Conservation (phyloP, 2,329 filamentous ascomycete species). For the Aspergillus fischeri region DNA sequence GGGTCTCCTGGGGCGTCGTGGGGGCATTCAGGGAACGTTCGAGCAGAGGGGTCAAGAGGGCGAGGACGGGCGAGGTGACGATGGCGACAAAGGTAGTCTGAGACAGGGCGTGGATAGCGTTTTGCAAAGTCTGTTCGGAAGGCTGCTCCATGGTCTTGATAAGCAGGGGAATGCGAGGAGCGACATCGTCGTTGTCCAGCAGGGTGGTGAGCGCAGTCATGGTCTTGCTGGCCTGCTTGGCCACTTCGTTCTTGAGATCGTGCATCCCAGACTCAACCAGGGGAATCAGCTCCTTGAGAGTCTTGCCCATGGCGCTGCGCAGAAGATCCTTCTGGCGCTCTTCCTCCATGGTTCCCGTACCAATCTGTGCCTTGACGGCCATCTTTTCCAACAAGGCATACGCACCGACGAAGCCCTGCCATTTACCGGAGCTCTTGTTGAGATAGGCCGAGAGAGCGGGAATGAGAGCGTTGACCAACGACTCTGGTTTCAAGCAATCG, state of each 20-base stretch:
- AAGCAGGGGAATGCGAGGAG: slow-evolving; percentile 83
- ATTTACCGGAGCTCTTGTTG: slow-evolving; percentile 81
- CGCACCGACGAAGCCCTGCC: slow-evolving; percentile 91
- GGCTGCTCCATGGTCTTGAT: slow-evolving; percentile 95
- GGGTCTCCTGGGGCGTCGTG: slow-evolving; percentile 84
- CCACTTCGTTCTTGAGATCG: slow-evolving; percentile 80
- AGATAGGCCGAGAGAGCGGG: slow-evolving; percentile 74
- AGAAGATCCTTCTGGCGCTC: slow-evolving; percentile 84
- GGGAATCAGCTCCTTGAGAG: slow-evolving; percentile 78
- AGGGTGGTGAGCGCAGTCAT: slow-evolving; percentile 89
- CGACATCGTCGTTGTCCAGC: slow-evolving; percentile 94
- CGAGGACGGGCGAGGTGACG: slow-evolving; percentile 91
- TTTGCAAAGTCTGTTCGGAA: slow-evolving; percentile 80
- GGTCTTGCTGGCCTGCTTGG: slow-evolving; percentile 83
- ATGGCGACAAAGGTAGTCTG: slow-evolving; percentile 98
- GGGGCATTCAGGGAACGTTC: slow-evolving; percentile 93
- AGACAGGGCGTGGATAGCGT: slow-evolving; percentile 93
- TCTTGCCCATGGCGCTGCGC: slow-evolving; percentile 78
- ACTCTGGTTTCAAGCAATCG: slow-evolving; percentile 71
- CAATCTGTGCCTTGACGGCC: slow-evolving; percentile 89
- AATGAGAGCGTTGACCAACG: slow-evolving; percentile 75
- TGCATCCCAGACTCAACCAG: slow-evolving; percentile 92
- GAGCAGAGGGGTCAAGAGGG: slow-evolving; percentile 87
- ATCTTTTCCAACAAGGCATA: slow-evolving; percentile 83
- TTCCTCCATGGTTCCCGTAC: slow-evolving; percentile 77